phyloP scores from a whole-genome alignment of 345 rosid species.

The Theobroma cacao region DNA sequence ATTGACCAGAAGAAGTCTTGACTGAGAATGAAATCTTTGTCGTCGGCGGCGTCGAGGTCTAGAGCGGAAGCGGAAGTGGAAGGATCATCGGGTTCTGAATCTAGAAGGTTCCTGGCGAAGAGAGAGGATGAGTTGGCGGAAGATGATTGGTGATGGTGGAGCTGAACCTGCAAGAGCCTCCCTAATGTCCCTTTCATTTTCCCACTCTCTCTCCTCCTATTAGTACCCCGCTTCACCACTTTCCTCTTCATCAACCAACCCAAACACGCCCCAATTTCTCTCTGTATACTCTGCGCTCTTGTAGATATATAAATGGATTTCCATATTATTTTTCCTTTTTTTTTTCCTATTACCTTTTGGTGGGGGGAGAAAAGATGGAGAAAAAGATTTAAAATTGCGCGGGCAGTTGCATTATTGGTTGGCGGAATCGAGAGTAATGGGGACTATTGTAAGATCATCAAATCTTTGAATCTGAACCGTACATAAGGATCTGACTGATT shows the following conservation, averaged over 20 bases:
- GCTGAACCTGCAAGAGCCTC: conserved; percentile 41
- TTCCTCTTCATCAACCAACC: conserved; percentile 39
- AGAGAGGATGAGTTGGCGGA: conserved; percentile 26
- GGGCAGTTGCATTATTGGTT: conserved; percentile 7
- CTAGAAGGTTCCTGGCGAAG: conserved; percentile 39
- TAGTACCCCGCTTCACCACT: conserved; percentile 18
- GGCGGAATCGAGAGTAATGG: neutral
- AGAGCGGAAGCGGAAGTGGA: conserved; percentile 21
- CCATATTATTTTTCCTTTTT: neutral
- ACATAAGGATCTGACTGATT: neutral
- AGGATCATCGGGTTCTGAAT: conserved; percentile 33
- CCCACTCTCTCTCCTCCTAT: conserved; percentile 20
- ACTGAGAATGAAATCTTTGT: conserved; percentile 77
- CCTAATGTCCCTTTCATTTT: conserved; percentile 55
- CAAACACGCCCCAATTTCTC: conserved; percentile 22
- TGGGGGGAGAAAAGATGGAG: conserved; percentile 5
- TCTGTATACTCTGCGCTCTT: conserved; percentile 12
- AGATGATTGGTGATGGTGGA: conserved; percentile 33
- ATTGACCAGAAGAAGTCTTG: conserved; percentile 94
- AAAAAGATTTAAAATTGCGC: conserved; percentile 32
- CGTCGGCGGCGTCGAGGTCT: conserved; percentile 43
- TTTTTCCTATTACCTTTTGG: neutral
- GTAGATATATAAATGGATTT: neutral
- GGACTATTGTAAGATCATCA: neutral
- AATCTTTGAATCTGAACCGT: conserved; percentile 5